Evolutionary conservation across 1,284 basidiomycete genomes (phyloP), one percentile per base, ranked within the genome.

Genomic region (Malassezia pachydermatis): DNA sequence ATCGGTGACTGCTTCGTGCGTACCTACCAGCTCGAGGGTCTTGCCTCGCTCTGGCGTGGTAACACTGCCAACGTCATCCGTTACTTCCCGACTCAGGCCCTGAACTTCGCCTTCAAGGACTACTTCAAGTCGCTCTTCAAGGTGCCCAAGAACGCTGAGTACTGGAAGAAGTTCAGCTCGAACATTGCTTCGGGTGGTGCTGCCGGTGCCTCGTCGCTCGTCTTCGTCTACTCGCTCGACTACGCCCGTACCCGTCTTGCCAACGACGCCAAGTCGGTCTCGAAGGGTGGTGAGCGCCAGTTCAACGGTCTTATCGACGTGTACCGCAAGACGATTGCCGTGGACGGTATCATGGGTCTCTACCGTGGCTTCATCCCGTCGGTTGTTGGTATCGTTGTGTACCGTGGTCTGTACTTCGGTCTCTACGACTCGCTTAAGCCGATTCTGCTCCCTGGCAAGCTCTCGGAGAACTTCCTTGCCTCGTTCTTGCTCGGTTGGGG

Each of bases 191-290:
- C 68, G 35, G 68, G 68, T 68, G 68, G 68, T 68, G 68, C 67
- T 46, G 68, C 68, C 45, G 68, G 68, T 68, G 68, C 68, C 51
- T 68, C 68, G 36, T 71, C 68, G 51, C 65, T 71, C 49, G 59
- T 71, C 51, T 71, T 71, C 62, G 68, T 71, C 49, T 71, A 71
- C 68, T 71, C 68, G 41, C 67, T 71, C 43, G 68, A 71, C 65
- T 71, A 70, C 65, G 68, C 68, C 64, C 68, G 68, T 70, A 71
- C 68, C 58, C 68, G 68, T 68, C 67, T 71, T 42, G 68, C 68
- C 54, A 71, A 71, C 68, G 68, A 71, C 54, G 65, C 68, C 59
- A 71, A 71, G 63, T 69, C 68, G 28, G 55, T 63, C 29, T 58
- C 63, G 52, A 71, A 71, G 68, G 68, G 68, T 34, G 68, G 68